Evolutionary conservation across 768 basidiomycete genomes (phyloP), one percentile per base, ranked within the genome.

Genomic region (Hygrophorus russula): DNA sequence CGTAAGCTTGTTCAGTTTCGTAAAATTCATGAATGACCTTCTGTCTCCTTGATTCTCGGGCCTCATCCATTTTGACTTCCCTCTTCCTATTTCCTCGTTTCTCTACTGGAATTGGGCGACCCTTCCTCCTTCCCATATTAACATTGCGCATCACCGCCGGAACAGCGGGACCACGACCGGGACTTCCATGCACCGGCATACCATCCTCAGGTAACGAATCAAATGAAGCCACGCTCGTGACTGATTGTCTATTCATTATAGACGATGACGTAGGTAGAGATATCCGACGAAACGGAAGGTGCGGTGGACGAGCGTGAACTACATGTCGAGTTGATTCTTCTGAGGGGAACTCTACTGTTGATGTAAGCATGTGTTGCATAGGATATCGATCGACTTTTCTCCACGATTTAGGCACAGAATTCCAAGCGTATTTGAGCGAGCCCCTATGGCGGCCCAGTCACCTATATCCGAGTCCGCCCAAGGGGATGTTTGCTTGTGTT

Each of bases 1-100:
- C 73, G 51, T 92, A 92, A 0, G 78, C 73, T 52, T 70, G 76
- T 62, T 92, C 89, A 0, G 88, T 90, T 44, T 82, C 77, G 51
- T 76, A 79, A 49, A 92, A 82, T 56, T 92, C 89, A 35, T 75
- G 68, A n/a, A 89, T 68, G 30, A 91, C 70, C 58, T 77, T 85
- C 36, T 70, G 61, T 39, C 81, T 66, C 56, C 81, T 90, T 32
- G 61, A 61, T 36, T 71, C 66, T 38, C 61, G 63, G 37, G 69
- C 67, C 39, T 75, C 70, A 52, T 78, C 68, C 1, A 63, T 51
- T 61, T 67, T 14, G 60, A 50, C 33, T 67, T 65, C 41, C 65
- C 61, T 39, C 65, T 7, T 24, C 24, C 24, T 3, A 24, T 24
- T 24, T 24, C 24, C 24, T 24, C 24, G 24, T 7, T 24, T 24